A percentile compares a stretch with the other conserved stretches of the same genome.
phyloP scores from a whole-genome alignment of 2,329 filamentous ascomycete species.

The Colletotrichum ledebouriae region DNA sequence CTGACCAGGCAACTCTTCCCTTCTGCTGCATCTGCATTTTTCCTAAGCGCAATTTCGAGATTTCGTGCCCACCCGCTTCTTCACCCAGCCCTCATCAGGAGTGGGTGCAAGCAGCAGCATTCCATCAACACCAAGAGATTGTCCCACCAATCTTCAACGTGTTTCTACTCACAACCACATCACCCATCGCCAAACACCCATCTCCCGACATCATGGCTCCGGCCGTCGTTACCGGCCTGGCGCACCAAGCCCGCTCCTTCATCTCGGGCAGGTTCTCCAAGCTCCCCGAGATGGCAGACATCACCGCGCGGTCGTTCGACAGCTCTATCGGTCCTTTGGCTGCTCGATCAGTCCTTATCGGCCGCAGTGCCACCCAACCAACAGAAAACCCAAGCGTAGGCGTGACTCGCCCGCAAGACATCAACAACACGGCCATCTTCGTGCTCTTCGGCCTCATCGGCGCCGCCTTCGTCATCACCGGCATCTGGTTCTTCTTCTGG shows the following conservation, averaged over 20 bases:
- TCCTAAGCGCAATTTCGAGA: conserved; percentile 11
- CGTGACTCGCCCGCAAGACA: conserved; percentile 65
- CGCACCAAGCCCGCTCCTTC: conserved; percentile 42
- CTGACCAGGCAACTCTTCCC: conserved; percentile 32
- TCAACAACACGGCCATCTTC: conserved; percentile 81
- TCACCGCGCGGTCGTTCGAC: conserved; percentile 45
- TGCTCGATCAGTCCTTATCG: conserved; percentile 58
- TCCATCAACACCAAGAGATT: conserved; percentile 23
- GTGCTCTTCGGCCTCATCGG: conserved; percentile 89
- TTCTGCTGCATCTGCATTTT: conserved; percentile 5
- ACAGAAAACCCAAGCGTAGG: conserved; percentile 60
- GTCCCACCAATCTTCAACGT: conserved; percentile 11
- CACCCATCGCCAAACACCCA: conserved; percentile 37
- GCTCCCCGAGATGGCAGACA: conserved; percentile 43
- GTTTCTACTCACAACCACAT: not conserved
- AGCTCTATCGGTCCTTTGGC: conserved; percentile 57
- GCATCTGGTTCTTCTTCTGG: conserved; percentile 99
- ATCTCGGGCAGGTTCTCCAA: conserved; percentile 50
- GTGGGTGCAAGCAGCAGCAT: conserved; percentile 22
- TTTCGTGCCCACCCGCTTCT: not conserved
- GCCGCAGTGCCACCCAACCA: conserved; percentile 50
- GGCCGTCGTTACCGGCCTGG: conserved; percentile 49
- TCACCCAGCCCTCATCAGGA: not conserved
- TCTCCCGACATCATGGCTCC: conserved; percentile 56
- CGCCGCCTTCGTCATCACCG: conserved; percentile 77